Conservation (phyloP, 1,284 basidiomycete genomes). For the Tilletiopsis washingtonensis region DNA sequence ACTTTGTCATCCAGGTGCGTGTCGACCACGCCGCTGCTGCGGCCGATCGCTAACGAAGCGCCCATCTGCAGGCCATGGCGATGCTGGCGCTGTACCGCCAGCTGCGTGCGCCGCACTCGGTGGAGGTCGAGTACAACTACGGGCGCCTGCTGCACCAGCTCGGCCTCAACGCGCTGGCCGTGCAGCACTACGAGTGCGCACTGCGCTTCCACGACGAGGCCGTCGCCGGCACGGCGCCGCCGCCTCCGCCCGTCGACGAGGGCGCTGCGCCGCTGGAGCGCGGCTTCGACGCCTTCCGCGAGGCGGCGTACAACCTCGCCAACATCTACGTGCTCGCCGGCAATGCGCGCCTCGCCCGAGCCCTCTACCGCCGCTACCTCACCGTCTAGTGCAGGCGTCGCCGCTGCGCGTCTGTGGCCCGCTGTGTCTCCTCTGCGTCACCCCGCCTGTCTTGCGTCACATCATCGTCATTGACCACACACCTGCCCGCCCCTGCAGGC, state of each 20-base stretch:
- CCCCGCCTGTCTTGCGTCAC: no score
- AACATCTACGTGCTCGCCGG: conserved; percentile 24
- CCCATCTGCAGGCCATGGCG: conserved; percentile 7
- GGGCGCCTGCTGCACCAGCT: conserved; percentile 83
- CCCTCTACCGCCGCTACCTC: conserved; percentile 4
- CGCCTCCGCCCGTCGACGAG: not conserved
- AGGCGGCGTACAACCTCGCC: conserved; percentile 40
- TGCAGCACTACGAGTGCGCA: conserved; percentile 27
- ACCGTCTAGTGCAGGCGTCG: not conserved
- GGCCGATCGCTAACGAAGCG: conserved; percentile 4
- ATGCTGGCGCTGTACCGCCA: conserved; percentile 22
- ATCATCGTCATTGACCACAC: no score
- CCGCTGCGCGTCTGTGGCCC: no score
- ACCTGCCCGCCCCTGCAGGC: no score
- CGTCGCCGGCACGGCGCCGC: not conserved
- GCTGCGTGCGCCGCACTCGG: conserved; percentile 23
- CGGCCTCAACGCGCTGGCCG: conserved; percentile 33
- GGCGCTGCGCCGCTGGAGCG: not conserved
- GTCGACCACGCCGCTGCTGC: conserved; percentile 15
- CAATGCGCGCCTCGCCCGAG: conserved; percentile 1
- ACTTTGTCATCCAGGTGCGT: conserved; percentile 48
- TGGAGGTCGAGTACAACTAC: conserved; percentile 81
- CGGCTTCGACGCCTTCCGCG: conserved; percentile 20
- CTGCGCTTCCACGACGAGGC: conserved; percentile 13
- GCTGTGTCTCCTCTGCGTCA: no score